Percentiles rank a stretch among this genome's conserved stretches.
Conservation (phyloP, 345 rosid genomes). For the Trapa bicornis region DNA sequence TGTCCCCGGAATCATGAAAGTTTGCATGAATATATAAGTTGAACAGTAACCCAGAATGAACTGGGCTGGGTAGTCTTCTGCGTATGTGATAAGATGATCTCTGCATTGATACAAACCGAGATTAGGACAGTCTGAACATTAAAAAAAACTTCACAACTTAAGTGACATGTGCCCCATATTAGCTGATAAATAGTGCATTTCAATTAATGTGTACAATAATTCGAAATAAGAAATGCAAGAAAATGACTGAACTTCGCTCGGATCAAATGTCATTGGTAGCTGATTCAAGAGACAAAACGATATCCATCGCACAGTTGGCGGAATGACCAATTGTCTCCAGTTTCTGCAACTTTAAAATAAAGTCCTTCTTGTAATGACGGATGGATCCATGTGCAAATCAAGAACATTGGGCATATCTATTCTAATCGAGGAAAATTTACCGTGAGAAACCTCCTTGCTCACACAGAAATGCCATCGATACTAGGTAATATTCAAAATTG, state of each 20-base stretch:
- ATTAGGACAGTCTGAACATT: background rate
- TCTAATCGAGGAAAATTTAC: background rate
- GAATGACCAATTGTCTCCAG: background rate
- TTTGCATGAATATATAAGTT: slow-evolving; percentile 97
- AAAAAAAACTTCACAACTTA: background rate
- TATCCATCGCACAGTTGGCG: background rate
- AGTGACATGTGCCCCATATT: background rate
- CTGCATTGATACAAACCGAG: slow-evolving; percentile 29
- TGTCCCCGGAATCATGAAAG: slow-evolving; percentile 99
- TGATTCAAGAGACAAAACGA: background rate
- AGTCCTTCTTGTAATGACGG: background rate
- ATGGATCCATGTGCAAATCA: background rate
- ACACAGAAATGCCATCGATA: background rate
- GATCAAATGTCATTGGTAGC: background rate
- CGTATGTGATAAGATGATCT: slow-evolving; percentile 64
- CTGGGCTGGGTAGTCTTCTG: slow-evolving; percentile 61
- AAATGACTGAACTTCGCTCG: background rate
- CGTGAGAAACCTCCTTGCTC: background rate
- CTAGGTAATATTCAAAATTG: background rate
- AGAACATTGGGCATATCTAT: background rate
- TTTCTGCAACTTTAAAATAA: background rate
- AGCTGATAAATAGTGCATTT: background rate
- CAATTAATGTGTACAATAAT: background rate
- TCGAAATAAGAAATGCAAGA: background rate
- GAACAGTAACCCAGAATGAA: slow-evolving; percentile 91